Percentiles rank a stretch among this genome's conserved stretches.
phyloP scores from a whole-genome alignment of 1,139 yeast genomes.

The Nadsonia commutata region DNA sequence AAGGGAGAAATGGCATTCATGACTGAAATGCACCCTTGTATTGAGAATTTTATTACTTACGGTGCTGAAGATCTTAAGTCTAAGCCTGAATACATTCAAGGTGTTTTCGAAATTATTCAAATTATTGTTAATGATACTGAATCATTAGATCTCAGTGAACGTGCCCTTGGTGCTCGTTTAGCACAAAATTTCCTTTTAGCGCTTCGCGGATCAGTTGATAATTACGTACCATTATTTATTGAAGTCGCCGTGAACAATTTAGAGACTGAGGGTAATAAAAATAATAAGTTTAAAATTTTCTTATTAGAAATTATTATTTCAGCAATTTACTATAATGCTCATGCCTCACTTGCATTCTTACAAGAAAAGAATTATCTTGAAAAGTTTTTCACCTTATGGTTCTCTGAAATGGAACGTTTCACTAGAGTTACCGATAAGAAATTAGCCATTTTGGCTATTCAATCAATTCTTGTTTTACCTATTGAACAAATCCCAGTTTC shows the following conservation, averaged over 20 bases:
- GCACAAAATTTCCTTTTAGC: conserved; percentile 36
- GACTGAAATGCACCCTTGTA: conserved; percentile 63
- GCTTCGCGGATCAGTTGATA: conserved; percentile 7
- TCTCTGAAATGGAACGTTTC: conserved; percentile 39
- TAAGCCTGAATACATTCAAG: conserved; percentile 18
- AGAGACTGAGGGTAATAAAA: conserved; percentile 13
- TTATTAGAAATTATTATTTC: conserved; percentile 55
- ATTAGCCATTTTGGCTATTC: conserved; percentile 42
- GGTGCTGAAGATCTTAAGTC: conserved; percentile 39
- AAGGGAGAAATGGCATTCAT: conserved; percentile 43
- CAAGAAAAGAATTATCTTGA: conserved; percentile 32
- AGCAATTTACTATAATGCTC: conserved; percentile 48
- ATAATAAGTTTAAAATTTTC: conserved; percentile 36
- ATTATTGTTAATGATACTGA: conserved; percentile 24
- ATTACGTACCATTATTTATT: conserved; percentile 14
- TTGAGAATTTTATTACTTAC: conserved; percentile 65
- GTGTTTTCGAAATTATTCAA: conserved; percentile 23
- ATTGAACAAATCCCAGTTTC: conserved; percentile 25
- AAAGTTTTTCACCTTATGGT: conserved; percentile 55
- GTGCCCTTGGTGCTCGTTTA: conserved; percentile 36
- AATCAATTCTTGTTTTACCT: conserved; percentile 24
- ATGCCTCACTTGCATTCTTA: conserved; percentile 38
- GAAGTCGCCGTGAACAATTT: conserved; percentile 1
- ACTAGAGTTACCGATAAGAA: conserved; percentile 76
- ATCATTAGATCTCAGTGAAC: conserved; percentile 31